Base-by-base conservation (phyloP, 1,139 yeast species). In the Protomyces arabidopsidicola region DNA sequence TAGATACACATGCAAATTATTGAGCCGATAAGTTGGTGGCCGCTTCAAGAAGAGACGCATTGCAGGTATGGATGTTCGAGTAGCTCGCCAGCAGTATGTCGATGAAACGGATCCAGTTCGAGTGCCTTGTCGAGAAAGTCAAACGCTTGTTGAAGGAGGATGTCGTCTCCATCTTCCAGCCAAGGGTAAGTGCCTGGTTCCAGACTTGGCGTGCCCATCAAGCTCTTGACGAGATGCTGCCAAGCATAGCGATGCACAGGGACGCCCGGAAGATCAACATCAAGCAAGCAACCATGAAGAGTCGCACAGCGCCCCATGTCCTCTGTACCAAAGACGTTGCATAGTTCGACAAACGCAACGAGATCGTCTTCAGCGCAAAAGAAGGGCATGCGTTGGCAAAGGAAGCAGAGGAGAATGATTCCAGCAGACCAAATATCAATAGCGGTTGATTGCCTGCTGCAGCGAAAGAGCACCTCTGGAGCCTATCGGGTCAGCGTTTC, bases 371-470 rank as follows among this genome's bases (percentile, higher is more conserved):
- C 67, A 2, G 65, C 51, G 27, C 59, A 53, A 50, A 65, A 69
- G 50, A 65, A 57, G 31, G 67, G 67, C 52, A 86, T 79, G 68
- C 88, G 79, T 65, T 90, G 75, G 0, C 84, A 73, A 16, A 86
- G 71, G 53, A 86, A 75, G 39, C 89, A 84, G 12, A 86, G 75
- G 14, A 86, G 81, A 69, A 86, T 85, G 2, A 86, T 84, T 3
- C 91, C 93, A 0, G 87, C 88, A 3, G 90, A 85, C 93, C 93
- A 86, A 16, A 86, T 80, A 72, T 86, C 93, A 48, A 86, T 81
- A 70, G 83, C 84, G 1, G 86, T 82, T 2, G 84, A 78, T 73
- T 87, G 93, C 68, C 86, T 84, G 1, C 88, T 83, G 71, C 93
- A 87, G 73, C 86, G 86, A 74, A 87, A 81, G 57, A 87, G 75